These are phyloP conservation scores for Tieghemiomyces parasiticus DNA, from an alignment of 192 early-diverging fungal genomes.

Conservation along the genomic window DNA sequence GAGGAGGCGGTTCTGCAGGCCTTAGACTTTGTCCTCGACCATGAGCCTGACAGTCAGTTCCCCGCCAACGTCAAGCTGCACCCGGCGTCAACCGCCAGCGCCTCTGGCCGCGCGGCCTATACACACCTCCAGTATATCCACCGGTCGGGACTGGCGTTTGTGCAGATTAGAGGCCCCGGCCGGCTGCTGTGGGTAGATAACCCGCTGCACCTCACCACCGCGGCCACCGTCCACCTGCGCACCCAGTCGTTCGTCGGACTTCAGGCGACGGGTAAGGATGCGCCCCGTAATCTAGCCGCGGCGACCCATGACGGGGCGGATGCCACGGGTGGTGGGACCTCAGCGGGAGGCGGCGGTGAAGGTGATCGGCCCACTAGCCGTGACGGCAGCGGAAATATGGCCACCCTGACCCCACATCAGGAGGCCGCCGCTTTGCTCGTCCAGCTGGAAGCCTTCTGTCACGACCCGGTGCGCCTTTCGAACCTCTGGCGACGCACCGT, in stretches of 20 bases:
- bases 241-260: background rate
- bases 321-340: background rate
- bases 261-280: background rate
- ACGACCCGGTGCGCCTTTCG: background rate
- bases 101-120: conserved; percentile 46
- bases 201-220: conserved; percentile 43
- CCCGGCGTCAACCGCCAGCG: conserved; percentile 37
- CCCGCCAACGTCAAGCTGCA: conserved; percentile 38
- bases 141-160: conserved; percentile 77
- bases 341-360: background rate
- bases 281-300: background rate
- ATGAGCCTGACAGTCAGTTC: conserved; percentile 73
- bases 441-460: background rate
- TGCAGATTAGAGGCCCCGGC: conserved; percentile 65
- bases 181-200: conserved; percentile 87
- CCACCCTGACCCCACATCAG: background rate
- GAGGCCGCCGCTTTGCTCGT: background rate
- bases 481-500: background rate
- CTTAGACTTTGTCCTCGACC: conserved; percentile 80
- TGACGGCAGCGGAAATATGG: background rate
- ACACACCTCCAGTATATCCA: conserved; percentile 83
- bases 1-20: conserved; percentile 65
- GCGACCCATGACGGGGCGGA: background rate
- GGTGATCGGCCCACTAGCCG: background rate
- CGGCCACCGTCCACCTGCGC: conserved; percentile 25